Evolutionary conservation across 805 yeast genomes (phyloP), one percentile per base, ranked within the genome.

Genomic region (Candida quercuum): DNA sequence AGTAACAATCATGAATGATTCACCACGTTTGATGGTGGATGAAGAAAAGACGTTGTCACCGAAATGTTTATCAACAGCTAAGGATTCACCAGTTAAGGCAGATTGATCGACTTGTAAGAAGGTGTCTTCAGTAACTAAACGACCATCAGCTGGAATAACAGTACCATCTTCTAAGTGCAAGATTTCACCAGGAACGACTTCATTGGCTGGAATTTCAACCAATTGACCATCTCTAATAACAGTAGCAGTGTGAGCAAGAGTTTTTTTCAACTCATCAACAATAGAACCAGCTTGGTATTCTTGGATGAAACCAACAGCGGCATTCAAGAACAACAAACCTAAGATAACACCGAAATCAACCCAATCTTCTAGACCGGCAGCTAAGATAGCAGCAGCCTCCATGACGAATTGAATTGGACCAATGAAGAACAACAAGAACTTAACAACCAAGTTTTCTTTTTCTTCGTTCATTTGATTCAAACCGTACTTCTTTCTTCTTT

Each of bases 251-350:
- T 86, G 84, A 48, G 96, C 96, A 59, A 88, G 73, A 57, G 96
- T 86, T 72, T 88, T 89, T 76, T 88, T 89, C 72, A 88, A 79
- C 67, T 88, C 96, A 41, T 87, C 96, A 54, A 88, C 96, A 75
- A 88, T 88, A 47, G 96, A 87, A 74, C 96, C 96, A 51, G 97
- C 97, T 72, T 88, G 96, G 83, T 71, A 89, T 71, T 88, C 97
- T 74, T 88, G 97, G 54, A 86, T 74, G 81, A 88, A 88, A 78
- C 97, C 97, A 65, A 88, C 96, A 57, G 71, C 69, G 49, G 96
- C 96, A 70, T 88, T 88, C 63, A 88, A 78, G 66, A 81, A 54
- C 56, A 88, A 74, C 56, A 88, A 71, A 69, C 83, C 96, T 67
- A 86, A 79, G 63, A 88, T 88, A 64, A 88, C 97, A 79, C 97